These are phyloP conservation scores for Sphenostylis stenocarpa DNA, from an alignment of 306 rosid genomes.

Conservation along the genomic window DNA sequence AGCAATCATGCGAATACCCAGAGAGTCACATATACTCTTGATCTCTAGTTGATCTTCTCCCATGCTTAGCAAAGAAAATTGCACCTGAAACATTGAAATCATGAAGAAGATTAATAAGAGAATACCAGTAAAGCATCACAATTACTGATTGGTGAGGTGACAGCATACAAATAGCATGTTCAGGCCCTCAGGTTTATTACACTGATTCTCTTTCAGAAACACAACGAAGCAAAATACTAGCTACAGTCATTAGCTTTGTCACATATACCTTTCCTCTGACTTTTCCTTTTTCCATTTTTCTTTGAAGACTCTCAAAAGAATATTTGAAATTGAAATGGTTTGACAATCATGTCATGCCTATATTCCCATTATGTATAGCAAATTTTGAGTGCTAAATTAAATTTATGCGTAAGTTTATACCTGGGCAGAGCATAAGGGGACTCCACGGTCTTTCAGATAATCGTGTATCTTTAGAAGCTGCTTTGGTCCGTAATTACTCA, in stretches of 20 bases:
- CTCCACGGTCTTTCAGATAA: constrained; percentile 78
- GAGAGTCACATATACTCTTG: constrained; percentile 77
- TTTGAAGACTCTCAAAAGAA: not conserved
- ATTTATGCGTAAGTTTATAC: constrained; percentile 33
- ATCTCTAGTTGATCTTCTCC: constrained; percentile 84
- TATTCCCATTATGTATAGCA: not conserved
- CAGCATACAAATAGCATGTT: not conserved
- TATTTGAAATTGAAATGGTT: not conserved
- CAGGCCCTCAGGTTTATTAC: constrained; percentile 1
- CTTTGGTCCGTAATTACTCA: constrained; percentile 94
- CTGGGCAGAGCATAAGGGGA: constrained; percentile 92
- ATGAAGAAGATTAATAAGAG: not conserved
- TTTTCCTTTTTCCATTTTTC: not conserved
- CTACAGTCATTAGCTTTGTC: not conserved
- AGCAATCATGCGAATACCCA: constrained; percentile 82
- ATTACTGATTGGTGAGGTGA: not conserved
- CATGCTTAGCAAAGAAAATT: constrained; percentile 86
- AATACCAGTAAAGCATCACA: not conserved
- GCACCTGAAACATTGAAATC: constrained; percentile 59
- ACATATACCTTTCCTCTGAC: not conserved
- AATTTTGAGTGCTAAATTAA: constrained; percentile 15
- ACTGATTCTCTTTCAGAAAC: constrained; percentile 20
- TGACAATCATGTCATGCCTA: not conserved
- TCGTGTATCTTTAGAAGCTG: constrained; percentile 83
- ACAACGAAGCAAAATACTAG: not conserved